Conservation (phyloP, 1,139 yeast species). For the Saccharomyces hybrid region DNA sequence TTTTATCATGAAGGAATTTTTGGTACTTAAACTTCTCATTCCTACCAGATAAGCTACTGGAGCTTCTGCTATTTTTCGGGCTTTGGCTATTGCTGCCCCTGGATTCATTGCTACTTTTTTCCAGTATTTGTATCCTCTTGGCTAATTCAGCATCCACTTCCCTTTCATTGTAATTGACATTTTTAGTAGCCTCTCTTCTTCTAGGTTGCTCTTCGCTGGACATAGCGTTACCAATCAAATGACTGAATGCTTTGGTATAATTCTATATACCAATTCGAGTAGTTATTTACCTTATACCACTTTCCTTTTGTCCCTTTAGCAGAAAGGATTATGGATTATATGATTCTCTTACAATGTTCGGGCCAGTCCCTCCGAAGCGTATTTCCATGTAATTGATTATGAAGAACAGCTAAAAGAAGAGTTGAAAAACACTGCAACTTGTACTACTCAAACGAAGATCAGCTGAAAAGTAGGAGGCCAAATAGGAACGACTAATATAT, state of each 20-base stretch:
- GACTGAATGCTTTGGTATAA: neutral
- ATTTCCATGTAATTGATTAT: neutral
- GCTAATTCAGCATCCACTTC: constrained; percentile 25
- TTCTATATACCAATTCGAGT: neutral
- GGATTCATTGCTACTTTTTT: constrained; percentile 6
- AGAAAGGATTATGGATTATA: neutral
- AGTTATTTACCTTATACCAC: neutral
- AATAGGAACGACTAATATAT: neutral
- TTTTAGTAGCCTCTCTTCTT: constrained; percentile 25
- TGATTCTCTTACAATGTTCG: neutral
- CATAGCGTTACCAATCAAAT: neutral
- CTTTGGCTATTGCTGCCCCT: neutral
- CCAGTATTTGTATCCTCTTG: constrained; percentile 15
- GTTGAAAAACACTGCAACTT: neutral
- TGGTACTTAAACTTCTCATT: constrained; percentile 14
- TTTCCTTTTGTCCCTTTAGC: neutral
- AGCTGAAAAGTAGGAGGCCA: neutral
- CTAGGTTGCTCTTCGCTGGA: neutral
- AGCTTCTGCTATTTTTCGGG: constrained; percentile 1
- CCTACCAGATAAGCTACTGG: constrained; percentile 1
- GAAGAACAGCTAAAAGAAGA: neutral
- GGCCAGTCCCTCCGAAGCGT: neutral
- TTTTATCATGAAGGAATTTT: constrained; percentile 19
- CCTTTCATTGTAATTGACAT: constrained; percentile 33
- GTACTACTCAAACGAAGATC: neutral